These are phyloP conservation scores for Serendipita sp. DNA, from an alignment of 768 basidiomycete genomes.

Conservation along the genomic window DNA sequence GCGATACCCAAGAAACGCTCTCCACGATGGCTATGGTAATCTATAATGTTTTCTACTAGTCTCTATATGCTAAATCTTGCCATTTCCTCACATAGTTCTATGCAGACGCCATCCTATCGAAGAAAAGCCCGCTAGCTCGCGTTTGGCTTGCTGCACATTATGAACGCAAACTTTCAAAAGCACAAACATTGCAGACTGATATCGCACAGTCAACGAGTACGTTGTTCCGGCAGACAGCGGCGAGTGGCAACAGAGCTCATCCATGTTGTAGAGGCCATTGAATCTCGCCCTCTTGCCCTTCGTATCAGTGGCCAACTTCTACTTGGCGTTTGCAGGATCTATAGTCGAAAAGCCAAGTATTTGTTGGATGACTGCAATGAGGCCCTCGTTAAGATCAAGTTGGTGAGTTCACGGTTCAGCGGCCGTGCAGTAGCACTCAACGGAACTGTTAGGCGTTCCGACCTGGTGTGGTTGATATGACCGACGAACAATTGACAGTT, in stretches of 20 bases:
- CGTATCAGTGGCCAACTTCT: slow-evolving; percentile 93
- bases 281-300: slow-evolving; percentile 58
- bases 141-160: slow-evolving; percentile 99
- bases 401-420: slow-evolving; percentile 33
- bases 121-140: slow-evolving; percentile 84
- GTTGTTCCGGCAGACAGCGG: slow-evolving; percentile 17
- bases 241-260: neutral
- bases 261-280: slow-evolving; percentile 47
- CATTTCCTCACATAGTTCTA: slow-evolving; percentile 50
- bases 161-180: slow-evolving; percentile 94
- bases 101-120: slow-evolving; percentile 84
- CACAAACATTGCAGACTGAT: slow-evolving; percentile 85
- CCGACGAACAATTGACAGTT: slow-evolving; percentile 80
- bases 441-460: slow-evolving; percentile 57
- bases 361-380: slow-evolving; percentile 96
- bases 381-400: slow-evolving; percentile 85
- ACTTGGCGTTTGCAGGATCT: slow-evolving; percentile 92
- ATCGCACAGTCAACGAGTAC: slow-evolving; percentile 84
- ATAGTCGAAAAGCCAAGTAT: slow-evolving; percentile 95
- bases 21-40: slow-evolving; percentile 8
- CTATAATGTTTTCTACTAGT: neutral
- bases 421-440: neutral
- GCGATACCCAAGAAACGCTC: slow-evolving; percentile 2
- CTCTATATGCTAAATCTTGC: neutral
- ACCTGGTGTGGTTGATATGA: slow-evolving; percentile 89